phyloP scores from a whole-genome alignment of 106 monocot species.

The Phalaenopsis aphrodite region DNA sequence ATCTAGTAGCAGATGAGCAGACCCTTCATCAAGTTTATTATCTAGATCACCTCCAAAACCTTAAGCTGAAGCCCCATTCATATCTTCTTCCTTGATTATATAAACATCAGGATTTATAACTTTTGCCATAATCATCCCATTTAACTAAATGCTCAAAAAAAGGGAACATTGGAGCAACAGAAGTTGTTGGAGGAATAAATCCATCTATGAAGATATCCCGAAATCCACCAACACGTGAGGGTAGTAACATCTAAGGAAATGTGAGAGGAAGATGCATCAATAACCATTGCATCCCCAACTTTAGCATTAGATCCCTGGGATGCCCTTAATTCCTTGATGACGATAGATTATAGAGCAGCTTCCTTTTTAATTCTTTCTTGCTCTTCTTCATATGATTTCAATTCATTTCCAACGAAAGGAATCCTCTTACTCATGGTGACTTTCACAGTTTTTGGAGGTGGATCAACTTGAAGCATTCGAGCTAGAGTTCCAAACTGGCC shows the following conservation, averaged over 20 bases:
- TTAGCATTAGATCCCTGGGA: constrained; percentile 47
- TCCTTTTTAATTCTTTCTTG: constrained; percentile 73
- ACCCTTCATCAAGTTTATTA: constrained; percentile 77
- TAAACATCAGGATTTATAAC: constrained; percentile 93
- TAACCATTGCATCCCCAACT: constrained; percentile 66
- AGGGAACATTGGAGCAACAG: constrained; percentile 97
- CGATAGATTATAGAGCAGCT: constrained; percentile 60
- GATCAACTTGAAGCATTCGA: constrained; percentile 99
- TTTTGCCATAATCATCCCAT: constrained; percentile 99
- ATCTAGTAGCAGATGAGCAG: constrained; percentile 86
- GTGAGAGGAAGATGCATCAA: constrained; percentile 46
- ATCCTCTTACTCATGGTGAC: constrained; percentile 85
- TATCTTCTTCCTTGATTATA: constrained; percentile 76
- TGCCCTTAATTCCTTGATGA: constrained; percentile 49
- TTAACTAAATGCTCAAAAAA: constrained; percentile 71
- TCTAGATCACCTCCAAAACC: constrained; percentile 55
- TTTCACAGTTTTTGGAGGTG: constrained; percentile 96
- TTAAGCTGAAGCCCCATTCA: constrained; percentile 54
- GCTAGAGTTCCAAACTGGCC: constrained; percentile 99
- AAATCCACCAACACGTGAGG: constrained; percentile 29
- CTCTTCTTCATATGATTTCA: constrained; percentile 93
- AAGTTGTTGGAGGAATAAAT: constrained; percentile 66
- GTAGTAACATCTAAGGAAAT: constrained; percentile 32
- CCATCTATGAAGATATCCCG: constrained; percentile 93
- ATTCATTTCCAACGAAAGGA: constrained; percentile 85